phyloP scores from a whole-genome alignment of 371 early-diverging fungal species.

The Rhizopus arrhizus region DNA sequence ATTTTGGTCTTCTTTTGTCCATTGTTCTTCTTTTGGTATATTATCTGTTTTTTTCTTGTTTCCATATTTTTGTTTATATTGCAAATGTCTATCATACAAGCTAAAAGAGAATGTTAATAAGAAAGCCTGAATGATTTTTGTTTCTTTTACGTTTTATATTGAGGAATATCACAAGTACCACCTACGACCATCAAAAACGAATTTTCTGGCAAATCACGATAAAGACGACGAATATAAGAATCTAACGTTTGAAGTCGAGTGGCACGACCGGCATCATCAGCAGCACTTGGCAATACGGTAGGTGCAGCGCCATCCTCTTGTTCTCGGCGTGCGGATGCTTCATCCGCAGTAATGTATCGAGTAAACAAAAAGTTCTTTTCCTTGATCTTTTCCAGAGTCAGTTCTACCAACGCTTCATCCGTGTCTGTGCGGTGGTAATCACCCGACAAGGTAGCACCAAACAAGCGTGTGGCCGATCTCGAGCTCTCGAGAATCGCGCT shows the following conservation, averaged over 20 bases:
- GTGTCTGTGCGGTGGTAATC: conserved; percentile 32
- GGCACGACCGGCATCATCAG: conserved; percentile 3
- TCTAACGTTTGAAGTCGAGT: conserved; percentile 35
- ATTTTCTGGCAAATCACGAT: conserved; percentile 41
- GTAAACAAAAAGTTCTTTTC: conserved; percentile 36
- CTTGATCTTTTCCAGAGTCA: conserved; percentile 25
- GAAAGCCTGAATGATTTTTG: neutral
- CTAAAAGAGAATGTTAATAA: conserved; percentile 1
- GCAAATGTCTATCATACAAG: conserved; percentile 12
- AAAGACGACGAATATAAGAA: conserved; percentile 38
- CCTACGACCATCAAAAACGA: conserved; percentile 56
- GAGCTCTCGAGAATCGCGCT: conserved; percentile 52
- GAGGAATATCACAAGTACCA: conserved; percentile 52
- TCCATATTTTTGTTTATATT: conserved; percentile 16
- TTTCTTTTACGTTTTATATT: conserved; percentile 36
- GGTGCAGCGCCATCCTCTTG: neutral
- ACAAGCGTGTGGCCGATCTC: conserved; percentile 11
- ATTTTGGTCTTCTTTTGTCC: conserved; percentile 19
- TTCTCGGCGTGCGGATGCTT: neutral
- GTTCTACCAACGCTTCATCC: conserved; percentile 34
- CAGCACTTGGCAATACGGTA: conserved; percentile 16
- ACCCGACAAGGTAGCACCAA: conserved; percentile 25
- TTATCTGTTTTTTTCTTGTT: conserved; percentile 10
- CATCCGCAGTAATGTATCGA: conserved; percentile 24
- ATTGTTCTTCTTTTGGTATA: conserved; percentile 21